Base-by-base conservation (phyloP, 2,329 filamentous ascomycete species). In the Trichoderma asperellum region DNA sequence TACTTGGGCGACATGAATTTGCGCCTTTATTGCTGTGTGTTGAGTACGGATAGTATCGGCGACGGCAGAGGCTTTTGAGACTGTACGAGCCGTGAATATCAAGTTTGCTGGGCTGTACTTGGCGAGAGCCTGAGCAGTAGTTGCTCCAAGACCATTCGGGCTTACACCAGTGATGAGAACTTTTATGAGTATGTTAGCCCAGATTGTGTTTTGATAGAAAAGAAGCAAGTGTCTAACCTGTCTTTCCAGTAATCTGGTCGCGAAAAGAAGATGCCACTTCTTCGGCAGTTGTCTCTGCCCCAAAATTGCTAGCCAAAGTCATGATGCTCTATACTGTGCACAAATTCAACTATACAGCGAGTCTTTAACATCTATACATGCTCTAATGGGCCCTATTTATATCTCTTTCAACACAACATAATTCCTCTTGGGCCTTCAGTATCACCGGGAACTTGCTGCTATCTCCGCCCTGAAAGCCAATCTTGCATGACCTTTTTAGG, bases 121-220 rank as follows among this genome's bases (percentile, higher is more conserved):
- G 43, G 63, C 68, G 43, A 70, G 55, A 35, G 68, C 55, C 18
- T 60, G 29, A 27, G 68, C 62, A 14, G 32, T 49, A 0, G 62
- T 56, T n/a, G 56, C 63, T n/a, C 68, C 68, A 5, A 70, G 62
- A 8, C 68, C 62, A 49, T 68, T 68, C 32, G 68, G 68, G 14
- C 55, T 68, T n/a, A 70, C 34, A 7, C 68, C 68, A 11, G 68
- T 70, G 27, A 70, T 68, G 47, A 70, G 57, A 37, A 70, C 68
- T 70, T 18, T 14, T 21, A 10, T 3, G 16, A 12, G 12, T 11
- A 27, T 21, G 21, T 43, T 29, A 27, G 12, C 14, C 29, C n/a
- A 49, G 47, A 24, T 49, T n/a, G 2, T 49, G 3, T 49, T 40
- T 3, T 43, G 18, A 3, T 10, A 43, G 40, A 43, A 2, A 7